Evolutionary conservation across 2,329 filamentous ascomycete genomes (phyloP).

Genomic region (Huntiella omanensis): DNA sequence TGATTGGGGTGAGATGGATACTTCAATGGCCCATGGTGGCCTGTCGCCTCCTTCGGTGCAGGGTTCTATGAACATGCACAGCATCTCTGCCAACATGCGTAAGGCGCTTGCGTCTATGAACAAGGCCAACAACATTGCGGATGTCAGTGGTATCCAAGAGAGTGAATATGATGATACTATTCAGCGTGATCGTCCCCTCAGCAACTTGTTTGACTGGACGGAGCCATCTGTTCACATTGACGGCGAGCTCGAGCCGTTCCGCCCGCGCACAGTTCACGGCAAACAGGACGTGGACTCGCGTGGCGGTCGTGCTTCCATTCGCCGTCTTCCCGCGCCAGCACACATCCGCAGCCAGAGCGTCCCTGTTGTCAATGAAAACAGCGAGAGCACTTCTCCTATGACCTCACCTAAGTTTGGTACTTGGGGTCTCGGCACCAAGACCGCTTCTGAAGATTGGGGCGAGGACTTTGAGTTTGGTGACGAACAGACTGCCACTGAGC

Average conservation of each 20-base stretch:
- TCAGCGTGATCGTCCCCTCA: conserved; percentile 33
- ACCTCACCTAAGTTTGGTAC: conserved; percentile 51
- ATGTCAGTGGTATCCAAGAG: neutral
- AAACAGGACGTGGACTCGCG: conserved; percentile 54
- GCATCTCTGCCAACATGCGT: conserved; percentile 33
- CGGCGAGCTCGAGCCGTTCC: conserved; percentile 35
- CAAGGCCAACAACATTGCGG: conserved; percentile 21
- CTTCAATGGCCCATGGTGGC: conserved; percentile 30
- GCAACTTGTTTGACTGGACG: conserved; percentile 63
- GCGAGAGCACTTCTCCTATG: conserved; percentile 19
- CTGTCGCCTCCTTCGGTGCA: conserved; percentile 35
- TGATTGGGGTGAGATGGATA: conserved; percentile 36
- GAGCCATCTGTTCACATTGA: conserved; percentile 47
- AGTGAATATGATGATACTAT: conserved; percentile 10
- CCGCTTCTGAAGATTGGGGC: conserved; percentile 72
- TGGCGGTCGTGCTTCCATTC: conserved; percentile 47
- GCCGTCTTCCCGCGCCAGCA: conserved; percentile 47
- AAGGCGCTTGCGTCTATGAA: conserved; percentile 34
- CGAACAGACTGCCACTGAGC: conserved; percentile 22
- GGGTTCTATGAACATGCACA: conserved; percentile 32
- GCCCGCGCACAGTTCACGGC: conserved; percentile 57
- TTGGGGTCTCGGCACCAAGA: conserved; percentile 64
- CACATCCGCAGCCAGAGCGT: conserved; percentile 71
- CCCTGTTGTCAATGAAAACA: conserved; percentile 47
- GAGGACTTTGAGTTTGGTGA: conserved; percentile 64